A percentile compares a stretch with the other conserved stretches of the same genome.
phyloP scores from a whole-genome alignment of 345 rosid species.

The Punica granatum region DNA sequence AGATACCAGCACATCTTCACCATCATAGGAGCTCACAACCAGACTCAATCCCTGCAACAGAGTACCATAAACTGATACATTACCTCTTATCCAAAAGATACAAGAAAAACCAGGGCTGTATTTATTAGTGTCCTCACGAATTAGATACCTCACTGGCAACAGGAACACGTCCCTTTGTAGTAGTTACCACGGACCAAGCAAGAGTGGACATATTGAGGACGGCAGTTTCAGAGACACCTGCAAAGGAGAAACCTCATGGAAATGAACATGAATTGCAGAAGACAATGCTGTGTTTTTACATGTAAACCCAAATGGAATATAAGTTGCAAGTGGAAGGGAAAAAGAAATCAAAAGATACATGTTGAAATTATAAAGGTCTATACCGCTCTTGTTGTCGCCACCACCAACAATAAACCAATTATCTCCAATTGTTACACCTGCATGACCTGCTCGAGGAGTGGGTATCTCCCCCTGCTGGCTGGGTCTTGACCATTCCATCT shows the following conservation, averaged over 20 bases:
- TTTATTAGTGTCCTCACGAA: neutral
- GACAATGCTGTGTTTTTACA: neutral
- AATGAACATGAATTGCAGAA: neutral
- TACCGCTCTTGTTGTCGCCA: slow-evolving; percentile 98
- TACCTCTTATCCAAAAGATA: neutral
- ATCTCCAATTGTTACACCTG: slow-evolving; percentile 91
- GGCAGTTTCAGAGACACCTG: slow-evolving; percentile 89
- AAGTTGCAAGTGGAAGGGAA: neutral
- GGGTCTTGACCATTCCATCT: slow-evolving; percentile 99
- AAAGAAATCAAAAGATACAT: neutral
- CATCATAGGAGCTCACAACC: slow-evolving; percentile 64
- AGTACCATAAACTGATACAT: neutral
- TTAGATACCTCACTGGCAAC: slow-evolving; percentile 84
- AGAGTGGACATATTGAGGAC: slow-evolving; percentile 98
- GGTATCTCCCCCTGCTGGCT: slow-evolving; percentile 92
- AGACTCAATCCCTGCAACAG: slow-evolving; percentile 76
- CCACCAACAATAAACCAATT: slow-evolving; percentile 99
- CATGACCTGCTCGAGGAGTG: slow-evolving; percentile 94
- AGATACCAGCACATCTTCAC: slow-evolving; percentile 79
- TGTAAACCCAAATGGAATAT: neutral
- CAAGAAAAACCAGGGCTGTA: neutral
- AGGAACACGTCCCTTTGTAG: slow-evolving; percentile 87
- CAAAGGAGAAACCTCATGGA: slow-evolving; percentile 19
- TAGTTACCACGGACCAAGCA: slow-evolving; percentile 86
- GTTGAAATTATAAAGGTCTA: slow-evolving; percentile 13